Conservation (phyloP, 805 yeast species). For the Spathaspora passalidarum region DNA sequence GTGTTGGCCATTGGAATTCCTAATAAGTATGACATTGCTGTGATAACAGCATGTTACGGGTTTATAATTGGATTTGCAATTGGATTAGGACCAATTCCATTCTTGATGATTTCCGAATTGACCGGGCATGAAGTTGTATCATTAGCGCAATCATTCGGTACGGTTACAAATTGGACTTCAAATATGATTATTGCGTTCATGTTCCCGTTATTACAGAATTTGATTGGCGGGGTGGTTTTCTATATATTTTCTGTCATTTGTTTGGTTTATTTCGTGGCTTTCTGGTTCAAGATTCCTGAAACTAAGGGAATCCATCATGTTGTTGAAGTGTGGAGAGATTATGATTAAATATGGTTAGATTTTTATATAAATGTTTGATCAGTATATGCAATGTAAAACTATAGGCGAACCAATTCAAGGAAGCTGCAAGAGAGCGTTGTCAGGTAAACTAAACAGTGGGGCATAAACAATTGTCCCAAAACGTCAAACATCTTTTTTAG, state of each 20-base stretch:
- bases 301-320: constrained; percentile 24
- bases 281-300: constrained; percentile 28
- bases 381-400: too few relatives aligned
- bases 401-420: too few relatives aligned
- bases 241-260: constrained; percentile 23
- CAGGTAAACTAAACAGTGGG: too few relatives aligned
- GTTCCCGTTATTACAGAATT: constrained; percentile 27
- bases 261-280: constrained; percentile 15
- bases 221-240: constrained; percentile 28
- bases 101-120: constrained; percentile 35
- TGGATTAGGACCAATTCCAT: constrained; percentile 38
- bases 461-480: too few relatives aligned
- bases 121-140: constrained; percentile 30
- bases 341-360: not conserved
- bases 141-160: constrained; percentile 34
- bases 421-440: too few relatives aligned
- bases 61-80: constrained; percentile 32
- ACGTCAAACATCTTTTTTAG: too few relatives aligned
- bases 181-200: constrained; percentile 29
- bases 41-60: constrained; percentile 28
- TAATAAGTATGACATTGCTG: constrained; percentile 9
- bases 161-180: constrained; percentile 33
- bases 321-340: constrained; percentile 26
- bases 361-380: too few relatives aligned
- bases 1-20: constrained; percentile 25